A percentile compares a stretch with the other conserved stretches of the same genome.
phyloP scores from a whole-genome alignment of 495 filamentous ascomycete genomes.

The Clohesyomyces aquaticus region DNA sequence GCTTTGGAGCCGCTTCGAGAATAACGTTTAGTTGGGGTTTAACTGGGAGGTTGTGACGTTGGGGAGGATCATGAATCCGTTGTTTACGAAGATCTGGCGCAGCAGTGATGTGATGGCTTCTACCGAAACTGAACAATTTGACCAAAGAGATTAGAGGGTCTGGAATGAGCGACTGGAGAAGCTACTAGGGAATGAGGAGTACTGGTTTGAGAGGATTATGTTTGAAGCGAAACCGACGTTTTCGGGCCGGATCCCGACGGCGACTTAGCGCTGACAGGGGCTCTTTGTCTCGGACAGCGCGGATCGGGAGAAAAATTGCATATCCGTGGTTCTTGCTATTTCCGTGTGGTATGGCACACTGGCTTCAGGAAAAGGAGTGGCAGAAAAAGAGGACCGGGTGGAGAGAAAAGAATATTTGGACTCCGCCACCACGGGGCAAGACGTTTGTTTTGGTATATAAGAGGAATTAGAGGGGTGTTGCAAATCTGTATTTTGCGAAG shows the following conservation, averaged over 20 bases:
- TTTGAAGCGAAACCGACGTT: background rate
- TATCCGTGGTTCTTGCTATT: background rate
- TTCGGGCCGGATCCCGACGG: background rate
- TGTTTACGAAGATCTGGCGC: background rate
- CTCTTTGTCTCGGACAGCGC: background rate
- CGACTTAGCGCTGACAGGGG: background rate
- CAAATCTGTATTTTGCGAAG: background rate
- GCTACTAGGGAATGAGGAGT: background rate
- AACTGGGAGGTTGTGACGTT: constrained; percentile 17
- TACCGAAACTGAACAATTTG: background rate
- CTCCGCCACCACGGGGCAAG: background rate
- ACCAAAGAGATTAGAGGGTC: no score
- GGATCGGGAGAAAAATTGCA: background rate
- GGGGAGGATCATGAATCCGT: constrained; percentile 9
- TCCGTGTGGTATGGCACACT: background rate
- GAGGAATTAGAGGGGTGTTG: background rate
- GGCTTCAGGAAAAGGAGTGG: constrained; percentile 1
- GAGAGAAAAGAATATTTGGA: background rate
- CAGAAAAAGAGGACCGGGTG: background rate
- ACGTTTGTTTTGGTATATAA: background rate
- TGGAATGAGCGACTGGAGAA: background rate
- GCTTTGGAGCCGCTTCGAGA: constrained; percentile 8
- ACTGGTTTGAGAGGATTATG: background rate
- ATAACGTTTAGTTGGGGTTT: constrained; percentile 20
- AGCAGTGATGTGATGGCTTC: background rate